Base-by-base conservation (phyloP, 2,329 filamentous ascomycete genomes). In the Colletotrichum sp. region DNA sequence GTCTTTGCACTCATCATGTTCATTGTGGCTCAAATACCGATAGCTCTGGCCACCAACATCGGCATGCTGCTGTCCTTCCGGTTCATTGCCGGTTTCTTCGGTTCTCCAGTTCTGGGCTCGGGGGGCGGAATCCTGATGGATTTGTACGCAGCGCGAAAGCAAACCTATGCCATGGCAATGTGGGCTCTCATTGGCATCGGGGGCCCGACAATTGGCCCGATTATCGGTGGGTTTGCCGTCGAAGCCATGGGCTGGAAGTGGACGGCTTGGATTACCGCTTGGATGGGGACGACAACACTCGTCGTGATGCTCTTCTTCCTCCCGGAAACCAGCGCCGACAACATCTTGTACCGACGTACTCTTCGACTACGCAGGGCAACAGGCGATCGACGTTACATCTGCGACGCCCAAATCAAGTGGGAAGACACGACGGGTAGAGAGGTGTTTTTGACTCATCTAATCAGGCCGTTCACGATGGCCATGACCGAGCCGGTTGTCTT, bases 241-340 rank as follows among this genome's bases (percentile, higher is more conserved):
- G 66, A 76, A 32, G 16, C 39, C 5, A 71, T 75, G 30, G 71
- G 76, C 2, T 81, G 80, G 79, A 66, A 60, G 0, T 81, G 79
- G 80, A 70, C 79, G 4, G 75, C 78, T 8, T 80, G 79, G 78
- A 77, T 79, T 48, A 55, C 79, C 0, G 71, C 74, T 18, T 80
- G 79, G 78, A 12, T 77, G 1, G 78, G 71, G 10, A 64, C 74
- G 1, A 52, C 66, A 7, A 72, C 75, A 3, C 69, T 81, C 1
- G 34, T 76, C 10, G 16, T 78, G 7, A 66, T 81, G 8, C 67
- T 80, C 30, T 79, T 81, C 25, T 77, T 80, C 8, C 56, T 81
- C 12, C 80, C 80, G 1, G 80, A 81, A 34, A 81, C 80, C 5
- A 79, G 69, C 5, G 64, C 79, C 2, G 67, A 75, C 10, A 81